phyloP scores from a whole-genome alignment of 805 yeast species.

The Saturnispora galanensis region DNA sequence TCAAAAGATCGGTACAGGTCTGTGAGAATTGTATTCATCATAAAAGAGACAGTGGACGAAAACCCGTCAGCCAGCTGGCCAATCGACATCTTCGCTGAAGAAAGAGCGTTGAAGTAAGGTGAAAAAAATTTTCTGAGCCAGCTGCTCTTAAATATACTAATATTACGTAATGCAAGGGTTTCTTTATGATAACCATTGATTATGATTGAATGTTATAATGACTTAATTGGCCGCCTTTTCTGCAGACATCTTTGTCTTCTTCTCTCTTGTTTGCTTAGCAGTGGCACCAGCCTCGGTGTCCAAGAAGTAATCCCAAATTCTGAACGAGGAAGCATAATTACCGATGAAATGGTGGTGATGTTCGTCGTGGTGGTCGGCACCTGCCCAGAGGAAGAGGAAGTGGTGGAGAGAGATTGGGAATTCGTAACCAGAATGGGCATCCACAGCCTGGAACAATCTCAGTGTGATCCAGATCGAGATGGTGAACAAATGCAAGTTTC shows the following conservation, averaged over 20 bases:
- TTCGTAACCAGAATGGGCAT: slow-evolving; percentile 96
- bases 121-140: too few species aligned
- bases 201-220: neutral
- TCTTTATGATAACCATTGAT: neutral
- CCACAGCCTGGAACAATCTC: slow-evolving; percentile 92
- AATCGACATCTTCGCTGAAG: too few species aligned
- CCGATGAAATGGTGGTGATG: slow-evolving; percentile 96
- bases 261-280: slow-evolving; percentile 68
- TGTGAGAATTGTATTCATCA: slow-evolving; percentile 43
- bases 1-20: slow-evolving; percentile 45
- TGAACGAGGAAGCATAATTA: slow-evolving; percentile 87
- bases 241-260: slow-evolving; percentile 46
- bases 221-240: slow-evolving; percentile 26
- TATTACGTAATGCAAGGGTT: neutral
- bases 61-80: neutral
- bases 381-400: slow-evolving; percentile 94
- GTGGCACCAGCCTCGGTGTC: slow-evolving; percentile 87
- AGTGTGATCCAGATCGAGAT: slow-evolving; percentile 78
- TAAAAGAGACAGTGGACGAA: slow-evolving; percentile 6
- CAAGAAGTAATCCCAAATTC: slow-evolving; percentile 88
- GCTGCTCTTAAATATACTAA: too few species aligned
- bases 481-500: slow-evolving; percentile 80
- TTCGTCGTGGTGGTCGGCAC: slow-evolving; percentile 96
- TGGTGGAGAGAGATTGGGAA: slow-evolving; percentile 95
- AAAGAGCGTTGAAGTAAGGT: neutral